phyloP scores from a whole-genome alignment of 768 basidiomycete species.

The Lactarius tabidus region DNA sequence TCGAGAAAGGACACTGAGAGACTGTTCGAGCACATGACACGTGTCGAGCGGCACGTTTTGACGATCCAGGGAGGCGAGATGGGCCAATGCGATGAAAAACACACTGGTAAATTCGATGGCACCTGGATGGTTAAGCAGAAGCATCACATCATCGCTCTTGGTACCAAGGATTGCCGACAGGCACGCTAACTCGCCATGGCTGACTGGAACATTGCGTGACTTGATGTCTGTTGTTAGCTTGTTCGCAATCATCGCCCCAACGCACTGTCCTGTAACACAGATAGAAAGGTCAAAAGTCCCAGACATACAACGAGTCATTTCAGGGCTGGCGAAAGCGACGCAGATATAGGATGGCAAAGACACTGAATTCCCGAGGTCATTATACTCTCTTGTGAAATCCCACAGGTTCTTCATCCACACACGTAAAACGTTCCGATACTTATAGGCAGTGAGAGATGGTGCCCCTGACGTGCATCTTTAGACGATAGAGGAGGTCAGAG shows the following conservation, averaged over 20 bases:
- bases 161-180: not conserved
- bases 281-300: not conserved
- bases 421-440: not conserved
- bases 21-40: not conserved
- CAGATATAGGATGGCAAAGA: not conserved
- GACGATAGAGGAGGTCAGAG: too few relatives aligned
- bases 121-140: not conserved
- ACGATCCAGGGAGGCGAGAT: fast-evolving
- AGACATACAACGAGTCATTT: not conserved
- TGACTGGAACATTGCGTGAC: not conserved
- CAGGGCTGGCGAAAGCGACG: not conserved
- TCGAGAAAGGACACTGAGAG: not conserved
- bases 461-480: not conserved
- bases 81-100: not conserved
- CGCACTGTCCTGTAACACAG: not conserved
- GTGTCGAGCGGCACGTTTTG: not conserved
- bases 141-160: not conserved
- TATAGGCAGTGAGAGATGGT: not conserved
- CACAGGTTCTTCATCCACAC: not conserved
- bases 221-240: not conserved
- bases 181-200: not conserved
- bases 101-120: not conserved
- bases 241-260: not conserved
- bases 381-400: not conserved
- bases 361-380: not conserved